Base-by-base conservation (phyloP, 2,329 filamentous ascomycete genomes). In the Graphiopsis chlorocephala region DNA sequence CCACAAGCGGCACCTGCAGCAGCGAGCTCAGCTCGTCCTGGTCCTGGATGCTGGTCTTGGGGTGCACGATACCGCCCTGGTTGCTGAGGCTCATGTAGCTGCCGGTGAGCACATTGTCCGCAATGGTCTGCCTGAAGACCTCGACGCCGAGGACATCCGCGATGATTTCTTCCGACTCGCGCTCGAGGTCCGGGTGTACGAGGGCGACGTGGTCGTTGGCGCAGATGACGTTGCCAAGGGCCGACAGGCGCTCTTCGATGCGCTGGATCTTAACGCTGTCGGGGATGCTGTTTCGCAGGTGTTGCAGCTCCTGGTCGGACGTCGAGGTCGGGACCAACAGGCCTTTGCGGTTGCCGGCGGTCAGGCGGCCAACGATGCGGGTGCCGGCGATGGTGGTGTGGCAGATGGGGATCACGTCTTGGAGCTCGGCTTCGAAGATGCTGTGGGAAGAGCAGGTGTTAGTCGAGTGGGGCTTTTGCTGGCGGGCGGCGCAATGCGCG, bases 81-180 rank as follows among this genome's bases (percentile, higher is more conserved):
- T 99, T 99, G 73, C 90, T 94, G 67, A 99, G 85, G 63, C 91
- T 87, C 93, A 98, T 98, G 84, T 99, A 99, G 59, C 89, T 93
- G 67, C 95, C 95, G 42, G 96, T 95, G 29, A 99, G 88, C 65
- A 99, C 95, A 77, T 98, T 97, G 80, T 97, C 93, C 73, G 94
- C 93, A 67, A 99, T 90, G 55, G 95, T 98, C 83, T 99, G 95
- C 68, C 92, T 84, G 82, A 95, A 96, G 12, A 95, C 91, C 78
- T 96, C 91, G 65, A 96, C 91, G 68, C 91, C 91, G 23, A 96
- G 83, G 66, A 96, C 92, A 77, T 99, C 95, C 73, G 95, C 92
- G 76, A 99, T 93, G 56, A 99, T 97, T 83, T 99, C 95, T 81
- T 99, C 95, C 17, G 93, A 97, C 83, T 99, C 95, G 68, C 94